Base-by-base conservation (phyloP, 2,329 filamentous ascomycete genomes). In the Sclerotinia subarctica region DNA sequence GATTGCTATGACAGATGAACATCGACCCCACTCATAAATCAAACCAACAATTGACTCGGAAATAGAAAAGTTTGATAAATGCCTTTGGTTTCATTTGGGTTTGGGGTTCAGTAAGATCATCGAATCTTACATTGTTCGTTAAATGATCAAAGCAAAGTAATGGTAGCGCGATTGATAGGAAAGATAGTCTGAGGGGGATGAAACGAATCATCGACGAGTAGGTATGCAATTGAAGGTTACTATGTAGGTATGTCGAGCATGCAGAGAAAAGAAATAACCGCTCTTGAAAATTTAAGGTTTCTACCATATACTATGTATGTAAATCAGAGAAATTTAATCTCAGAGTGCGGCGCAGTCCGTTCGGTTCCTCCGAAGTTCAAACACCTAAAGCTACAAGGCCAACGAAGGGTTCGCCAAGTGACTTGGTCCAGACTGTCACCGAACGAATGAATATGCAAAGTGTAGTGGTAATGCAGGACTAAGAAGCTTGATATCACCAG, bases 1-100 rank as follows among this genome's bases (percentile, higher is more conserved):
- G 58, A 13, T 49, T 32, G 58, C 58, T 49, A 60, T 60, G 57
- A 47, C 57, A 47, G 19, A 60, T 32, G 57, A 60, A 42, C 11
- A 60, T 10, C 35, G 2, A 44, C 42, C 26, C 57, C 57, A 42
- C 57, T n/a, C 21, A 19, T 19, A 47, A 35, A 32, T 57, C 54
- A 32, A 59, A 32, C 19, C 10, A 59, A 59, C 42, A 47, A 47
- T 35, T 60, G 6, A 47, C 32, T 26, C 42, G 13, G 29, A 35
- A 54, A 32, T 32, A 54, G 57, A 46, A 32, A 59, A 47, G 32
- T 47, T 32, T 24, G 42, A 59, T 32, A 13, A 44, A 11, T 52
- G 2, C 32, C 29, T 2, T 29, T 29, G 2, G 5, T 29, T 29
- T 29, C 29, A 29, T 29, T 29, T 29, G 5, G n/a, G n/a, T n/a